These are phyloP conservation scores for Pichia sp. DNA, from an alignment of 1,139 yeast species.

Conservation along the genomic window DNA sequence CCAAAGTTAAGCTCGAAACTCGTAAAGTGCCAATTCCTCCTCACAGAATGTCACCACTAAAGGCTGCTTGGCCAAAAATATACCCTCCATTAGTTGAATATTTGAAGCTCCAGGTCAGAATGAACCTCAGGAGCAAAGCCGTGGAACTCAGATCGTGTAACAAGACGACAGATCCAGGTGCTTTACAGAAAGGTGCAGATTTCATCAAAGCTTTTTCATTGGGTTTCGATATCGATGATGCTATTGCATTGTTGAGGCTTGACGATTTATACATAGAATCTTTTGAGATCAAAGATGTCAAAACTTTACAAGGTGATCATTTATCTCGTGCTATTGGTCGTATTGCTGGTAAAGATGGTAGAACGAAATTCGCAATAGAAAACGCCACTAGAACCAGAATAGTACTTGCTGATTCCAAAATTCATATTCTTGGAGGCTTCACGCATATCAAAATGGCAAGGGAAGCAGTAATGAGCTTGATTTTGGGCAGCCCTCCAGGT, in stretches of 20 bases:
- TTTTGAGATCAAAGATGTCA: constrained; percentile 94
- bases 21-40: constrained; percentile 95
- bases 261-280: constrained; percentile 97
- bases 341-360: constrained; percentile 99
- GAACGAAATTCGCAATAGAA: constrained; percentile 96
- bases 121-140: constrained; percentile 81
- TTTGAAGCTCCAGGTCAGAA: constrained; percentile 88
- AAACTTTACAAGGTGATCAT: constrained; percentile 93
- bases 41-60: constrained; percentile 91
- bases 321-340: constrained; percentile 98
- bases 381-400: constrained; percentile 98
- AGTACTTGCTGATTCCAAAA: constrained; percentile 92
- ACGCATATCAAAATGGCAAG: constrained; percentile 96
- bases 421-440: constrained; percentile 95
- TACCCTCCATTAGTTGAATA: constrained; percentile 96
- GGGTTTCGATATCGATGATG: constrained; percentile 96
- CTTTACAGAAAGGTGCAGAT: constrained; percentile 96
- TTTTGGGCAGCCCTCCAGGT: constrained; percentile 98
- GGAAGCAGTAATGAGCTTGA: constrained; percentile 90
- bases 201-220: constrained; percentile 90
- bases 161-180: constrained; percentile 86
- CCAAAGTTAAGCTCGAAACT: constrained; percentile 73
- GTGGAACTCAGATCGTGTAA: constrained; percentile 82
- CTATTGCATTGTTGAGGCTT: constrained; percentile 86
- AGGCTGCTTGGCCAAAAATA: constrained; percentile 85